Percentiles rank a stretch among this genome's conserved stretches.
Conservation (phyloP, 345 rosid genomes). For the Corymbia maculata region DNA sequence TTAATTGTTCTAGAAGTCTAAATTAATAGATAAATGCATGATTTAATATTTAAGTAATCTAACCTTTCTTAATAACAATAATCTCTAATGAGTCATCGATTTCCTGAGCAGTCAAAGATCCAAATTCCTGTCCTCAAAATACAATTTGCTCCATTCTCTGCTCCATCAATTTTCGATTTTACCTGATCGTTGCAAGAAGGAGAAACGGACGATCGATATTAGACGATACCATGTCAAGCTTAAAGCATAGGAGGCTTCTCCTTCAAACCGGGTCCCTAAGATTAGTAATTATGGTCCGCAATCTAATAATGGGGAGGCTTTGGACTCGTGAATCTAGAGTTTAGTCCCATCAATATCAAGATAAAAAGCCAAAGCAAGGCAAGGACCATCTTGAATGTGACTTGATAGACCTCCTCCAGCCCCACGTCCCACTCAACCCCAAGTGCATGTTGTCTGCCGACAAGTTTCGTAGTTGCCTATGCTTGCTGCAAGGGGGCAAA, state of each 20-base stretch:
- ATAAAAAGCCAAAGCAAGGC: neutral
- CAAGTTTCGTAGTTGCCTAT: neutral
- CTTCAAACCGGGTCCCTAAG: neutral
- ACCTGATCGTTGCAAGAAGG: neutral
- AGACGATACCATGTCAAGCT: neutral
- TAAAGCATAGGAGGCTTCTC: neutral
- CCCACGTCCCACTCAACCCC: neutral
- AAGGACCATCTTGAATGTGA: neutral
- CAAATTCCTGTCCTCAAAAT: neutral
- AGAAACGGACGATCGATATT: neutral
- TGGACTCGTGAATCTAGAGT: neutral
- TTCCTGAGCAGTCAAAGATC: neutral
- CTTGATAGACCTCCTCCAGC: neutral
- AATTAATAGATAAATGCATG: neutral
- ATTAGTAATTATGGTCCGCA: neutral
- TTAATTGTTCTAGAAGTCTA: rapidly evolving
- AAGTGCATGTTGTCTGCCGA: neutral
- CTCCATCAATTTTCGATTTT: neutral
- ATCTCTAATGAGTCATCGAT: neutral
- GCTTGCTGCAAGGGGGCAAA: neutral
- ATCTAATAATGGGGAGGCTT: neutral
- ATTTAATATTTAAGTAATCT: neutral
- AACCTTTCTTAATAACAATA: neutral
- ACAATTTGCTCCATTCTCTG: neutral
- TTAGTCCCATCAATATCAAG: neutral